A percentile compares a stretch with the other conserved stretches of the same genome.
phyloP scores from a whole-genome alignment of 345 rosid genomes.

The Murraya koenigii region DNA sequence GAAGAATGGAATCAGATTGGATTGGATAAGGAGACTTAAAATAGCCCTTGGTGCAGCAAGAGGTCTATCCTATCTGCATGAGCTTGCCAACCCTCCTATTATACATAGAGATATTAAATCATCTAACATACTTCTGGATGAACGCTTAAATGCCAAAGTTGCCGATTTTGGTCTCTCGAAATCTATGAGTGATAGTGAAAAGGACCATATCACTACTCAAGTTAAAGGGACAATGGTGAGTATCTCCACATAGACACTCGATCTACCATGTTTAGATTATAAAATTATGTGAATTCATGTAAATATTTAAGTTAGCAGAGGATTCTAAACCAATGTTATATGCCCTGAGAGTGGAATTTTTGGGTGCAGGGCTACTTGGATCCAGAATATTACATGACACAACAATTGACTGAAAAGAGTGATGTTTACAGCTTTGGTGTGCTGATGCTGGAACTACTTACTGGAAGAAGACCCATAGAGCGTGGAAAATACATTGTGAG shows the following conservation, averaged over 20 bases:
- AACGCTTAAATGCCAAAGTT: background rate
- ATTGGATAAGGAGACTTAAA: background rate
- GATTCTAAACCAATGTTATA: background rate
- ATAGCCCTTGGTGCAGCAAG: background rate
- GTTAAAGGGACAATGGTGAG: background rate
- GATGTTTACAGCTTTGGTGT: slow-evolving; percentile 8
- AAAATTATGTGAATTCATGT: too few species aligned
- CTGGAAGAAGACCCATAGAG: background rate
- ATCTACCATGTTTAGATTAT: too few species aligned
- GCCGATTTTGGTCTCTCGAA: background rate
- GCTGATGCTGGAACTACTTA: background rate
- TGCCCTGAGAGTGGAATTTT: background rate
- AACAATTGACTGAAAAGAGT: slow-evolving; percentile 1
- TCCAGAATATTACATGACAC: slow-evolving; percentile 4
- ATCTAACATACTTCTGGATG: background rate
- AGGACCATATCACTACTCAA: background rate
- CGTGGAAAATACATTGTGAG: background rate
- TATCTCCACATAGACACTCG: background rate
- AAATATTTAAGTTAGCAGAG: too few species aligned
- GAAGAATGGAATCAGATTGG: background rate
- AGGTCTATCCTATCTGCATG: background rate
- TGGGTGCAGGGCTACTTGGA: background rate
- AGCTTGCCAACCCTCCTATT: background rate
- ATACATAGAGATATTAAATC: background rate
- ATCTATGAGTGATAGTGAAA: background rate